These are phyloP conservation scores for Lachancea dasiensis DNA, from an alignment of 805 yeast species.

Conservation along the genomic window DNA sequence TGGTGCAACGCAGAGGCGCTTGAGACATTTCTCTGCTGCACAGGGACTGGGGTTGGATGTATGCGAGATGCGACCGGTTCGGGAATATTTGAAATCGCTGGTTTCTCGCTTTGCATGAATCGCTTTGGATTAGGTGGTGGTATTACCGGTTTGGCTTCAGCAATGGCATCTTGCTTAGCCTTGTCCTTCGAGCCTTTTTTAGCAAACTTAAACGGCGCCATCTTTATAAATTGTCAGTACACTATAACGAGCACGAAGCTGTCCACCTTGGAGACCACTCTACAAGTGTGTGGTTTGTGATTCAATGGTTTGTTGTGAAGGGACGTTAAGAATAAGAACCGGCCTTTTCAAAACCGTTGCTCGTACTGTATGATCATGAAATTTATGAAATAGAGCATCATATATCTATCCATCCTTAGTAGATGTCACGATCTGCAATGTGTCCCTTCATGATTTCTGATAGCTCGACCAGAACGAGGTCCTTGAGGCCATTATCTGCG, in stretches of 20 bases:
- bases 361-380: too few relatives aligned
- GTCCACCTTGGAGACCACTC: too few relatives aligned
- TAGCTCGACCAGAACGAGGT: too few relatives aligned
- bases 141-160: constrained; percentile 11
- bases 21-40: constrained; percentile 29
- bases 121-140: constrained; percentile 11
- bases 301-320: too few relatives aligned
- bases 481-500: too few relatives aligned
- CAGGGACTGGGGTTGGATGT: constrained; percentile 9
- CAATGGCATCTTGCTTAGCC: constrained; percentile 13
- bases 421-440: too few relatives aligned
- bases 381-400: too few relatives aligned
- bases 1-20: constrained; percentile 25
- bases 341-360: too few relatives aligned
- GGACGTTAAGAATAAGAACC: too few relatives aligned
- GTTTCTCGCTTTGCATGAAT: constrained; percentile 3
- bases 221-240: constrained; percentile 14
- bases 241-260: not conserved
- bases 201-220: constrained; percentile 58
- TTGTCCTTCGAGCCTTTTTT: constrained; percentile 39
- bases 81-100: not conserved
- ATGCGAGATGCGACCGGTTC: constrained; percentile 1
- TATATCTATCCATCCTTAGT: too few relatives aligned
- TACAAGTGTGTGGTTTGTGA: too few relatives aligned
- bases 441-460: too few relatives aligned